These are phyloP conservation scores for Tulasnella sp. DNA, from an alignment of 768 basidiomycete species.

Conservation along the genomic window DNA sequence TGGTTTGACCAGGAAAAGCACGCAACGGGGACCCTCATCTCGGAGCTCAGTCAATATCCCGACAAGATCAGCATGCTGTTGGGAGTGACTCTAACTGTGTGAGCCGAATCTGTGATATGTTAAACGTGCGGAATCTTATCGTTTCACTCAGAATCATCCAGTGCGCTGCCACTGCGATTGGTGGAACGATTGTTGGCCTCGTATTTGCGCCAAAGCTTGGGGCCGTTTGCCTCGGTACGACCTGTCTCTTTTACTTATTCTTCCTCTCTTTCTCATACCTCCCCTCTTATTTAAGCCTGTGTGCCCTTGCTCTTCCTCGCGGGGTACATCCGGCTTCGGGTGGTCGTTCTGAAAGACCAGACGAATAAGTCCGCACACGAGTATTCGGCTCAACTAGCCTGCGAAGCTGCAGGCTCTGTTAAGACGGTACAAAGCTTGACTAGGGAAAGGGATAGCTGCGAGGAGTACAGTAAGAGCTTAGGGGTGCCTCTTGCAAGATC, in stretches of 20 bases:
- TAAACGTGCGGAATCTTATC: not conserved
- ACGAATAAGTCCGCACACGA: slow-evolving; percentile 71
- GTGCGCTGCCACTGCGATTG: slow-evolving; percentile 52
- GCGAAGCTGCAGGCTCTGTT: slow-evolving; percentile 83
- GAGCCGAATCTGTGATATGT: not conserved
- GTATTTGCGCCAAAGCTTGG: slow-evolving; percentile 66
- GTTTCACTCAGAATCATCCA: slow-evolving; percentile 56
- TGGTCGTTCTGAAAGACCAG: slow-evolving; percentile 82
- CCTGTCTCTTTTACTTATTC: not conserved
- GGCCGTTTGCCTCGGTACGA: slow-evolving; percentile 69
- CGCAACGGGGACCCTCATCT: slow-evolving; percentile 65
- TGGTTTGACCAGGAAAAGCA: slow-evolving; percentile 86
- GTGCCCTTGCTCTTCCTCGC: slow-evolving; percentile 55
- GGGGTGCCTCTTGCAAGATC: slow-evolving; percentile 58
- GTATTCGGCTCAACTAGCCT: slow-evolving; percentile 73
- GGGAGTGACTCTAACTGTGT: slow-evolving; percentile 71
- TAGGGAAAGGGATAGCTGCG: slow-evolving; percentile 67
- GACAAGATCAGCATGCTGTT: slow-evolving; percentile 83
- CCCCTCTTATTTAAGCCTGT: slow-evolving; percentile 35
- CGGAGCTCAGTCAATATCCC: slow-evolving; percentile 70
- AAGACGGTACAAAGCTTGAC: slow-evolving; percentile 84
- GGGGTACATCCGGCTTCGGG: slow-evolving; percentile 78
- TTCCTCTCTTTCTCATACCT: too few relatives aligned
- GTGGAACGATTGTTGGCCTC: slow-evolving; percentile 62
- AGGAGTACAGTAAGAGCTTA: slow-evolving; percentile 56